Evolutionary conservation across 768 basidiomycete species (phyloP).

Genomic region (Phaeolepiota aurea): DNA sequence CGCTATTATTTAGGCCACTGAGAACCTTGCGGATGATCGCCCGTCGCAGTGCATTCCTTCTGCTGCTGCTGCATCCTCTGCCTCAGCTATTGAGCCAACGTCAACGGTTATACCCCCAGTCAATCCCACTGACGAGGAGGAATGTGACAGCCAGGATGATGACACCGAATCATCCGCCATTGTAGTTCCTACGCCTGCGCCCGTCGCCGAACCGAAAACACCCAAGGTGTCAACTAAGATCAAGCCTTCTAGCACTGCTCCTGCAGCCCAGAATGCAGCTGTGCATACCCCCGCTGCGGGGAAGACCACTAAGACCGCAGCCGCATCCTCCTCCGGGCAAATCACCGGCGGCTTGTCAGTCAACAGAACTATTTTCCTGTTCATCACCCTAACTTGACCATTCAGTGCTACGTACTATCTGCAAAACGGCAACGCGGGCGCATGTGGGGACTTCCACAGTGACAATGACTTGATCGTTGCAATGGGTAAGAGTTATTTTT

Average conservation of each 20-base stretch:
- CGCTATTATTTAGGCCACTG: constrained; percentile 29
- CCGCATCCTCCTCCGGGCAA: constrained; percentile 7
- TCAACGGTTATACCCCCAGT: constrained; percentile 16
- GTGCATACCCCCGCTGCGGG: constrained; percentile 5
- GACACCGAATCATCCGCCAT: constrained; percentile 9
- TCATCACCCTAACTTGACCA: constrained; percentile 6
- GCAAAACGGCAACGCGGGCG: constrained; percentile 69
- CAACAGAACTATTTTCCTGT: constrained; percentile 1
- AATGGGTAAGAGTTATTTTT: constrained; percentile 45
- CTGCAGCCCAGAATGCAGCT: constrained; percentile 6
- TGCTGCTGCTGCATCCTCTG: constrained; percentile 16
- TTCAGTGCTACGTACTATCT: constrained; percentile 57
- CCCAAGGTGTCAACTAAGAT: no score
- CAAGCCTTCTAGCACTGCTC: constrained; percentile 9
- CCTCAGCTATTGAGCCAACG: constrained; percentile 16
- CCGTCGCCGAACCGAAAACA: no score
- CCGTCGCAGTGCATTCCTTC: constrained; percentile 46
- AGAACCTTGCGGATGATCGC: constrained; percentile 38
- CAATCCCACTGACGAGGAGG: constrained; percentile 24
- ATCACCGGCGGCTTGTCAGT: constrained; percentile 41
- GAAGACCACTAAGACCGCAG: constrained; percentile 7
- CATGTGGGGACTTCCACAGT: constrained; percentile 57
- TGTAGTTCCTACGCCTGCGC: constrained; percentile 10
- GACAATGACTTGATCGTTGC: constrained; percentile 59
- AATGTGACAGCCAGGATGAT: constrained; percentile 18